A percentile compares a stretch with the other conserved stretches of the same genome.
phyloP scores from a whole-genome alignment of 2,329 filamentous ascomycete species.

The Neophaeococcomyces aloes region DNA sequence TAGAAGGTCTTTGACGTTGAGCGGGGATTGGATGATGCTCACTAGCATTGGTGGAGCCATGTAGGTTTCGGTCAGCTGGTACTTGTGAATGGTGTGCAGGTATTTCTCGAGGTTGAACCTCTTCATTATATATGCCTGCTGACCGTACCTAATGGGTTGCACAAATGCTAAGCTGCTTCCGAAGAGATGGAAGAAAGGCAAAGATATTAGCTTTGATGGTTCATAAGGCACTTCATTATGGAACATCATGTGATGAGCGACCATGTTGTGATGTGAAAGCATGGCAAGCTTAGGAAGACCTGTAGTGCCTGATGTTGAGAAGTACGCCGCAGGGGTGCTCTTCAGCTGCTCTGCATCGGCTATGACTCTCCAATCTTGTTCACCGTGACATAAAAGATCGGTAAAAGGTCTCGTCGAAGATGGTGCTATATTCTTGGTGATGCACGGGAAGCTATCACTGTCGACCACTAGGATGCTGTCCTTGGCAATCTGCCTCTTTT shows the following conservation, averaged over 20 bases:
- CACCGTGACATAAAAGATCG: conserved; percentile 3
- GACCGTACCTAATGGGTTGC: conserved; percentile 30
- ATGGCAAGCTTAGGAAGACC: conserved; percentile 50
- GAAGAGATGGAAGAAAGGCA: conserved; percentile 3
- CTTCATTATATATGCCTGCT: conserved; percentile 37
- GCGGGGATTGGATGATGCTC: conserved; percentile 22
- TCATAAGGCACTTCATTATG: conserved; percentile 1
- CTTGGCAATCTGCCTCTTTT: conserved; percentile 23
- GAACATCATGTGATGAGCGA: conserved; percentile 6
- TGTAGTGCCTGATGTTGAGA: conserved; percentile 50
- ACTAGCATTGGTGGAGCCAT: conserved; percentile 37
- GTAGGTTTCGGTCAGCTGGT: conserved; percentile 13
- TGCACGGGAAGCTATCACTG: conserved; percentile 16
- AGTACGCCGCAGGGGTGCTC: conserved; percentile 38
- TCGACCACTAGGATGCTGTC: conserved; percentile 41
- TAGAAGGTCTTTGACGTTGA: conserved; percentile 24
- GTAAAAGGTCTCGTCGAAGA: conserved; percentile 3
- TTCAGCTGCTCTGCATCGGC: conserved; percentile 27
- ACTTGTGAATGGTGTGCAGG: conserved; percentile 7
- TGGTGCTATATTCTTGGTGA: background rate
- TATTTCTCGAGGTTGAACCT: conserved; percentile 28
- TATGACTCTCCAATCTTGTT: conserved; percentile 37
- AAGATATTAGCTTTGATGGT: background rate
- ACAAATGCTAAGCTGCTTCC: conserved; percentile 11
- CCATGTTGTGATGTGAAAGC: conserved; percentile 40